Conservation (phyloP, 768 basidiomycete genomes). For the Mycena galericulata region DNA sequence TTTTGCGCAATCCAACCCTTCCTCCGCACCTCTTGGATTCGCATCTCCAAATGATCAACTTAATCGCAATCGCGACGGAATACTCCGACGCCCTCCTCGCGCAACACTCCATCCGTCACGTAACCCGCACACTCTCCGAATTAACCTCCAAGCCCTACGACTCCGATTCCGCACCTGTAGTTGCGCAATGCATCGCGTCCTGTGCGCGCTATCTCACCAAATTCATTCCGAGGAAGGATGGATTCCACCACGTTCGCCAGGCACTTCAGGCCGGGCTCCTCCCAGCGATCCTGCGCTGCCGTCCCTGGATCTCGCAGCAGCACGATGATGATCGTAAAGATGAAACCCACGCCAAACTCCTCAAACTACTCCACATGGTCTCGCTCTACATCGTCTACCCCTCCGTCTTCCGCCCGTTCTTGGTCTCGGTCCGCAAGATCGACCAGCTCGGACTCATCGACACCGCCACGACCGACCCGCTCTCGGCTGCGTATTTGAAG, state of each 20-base stretch:
- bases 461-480: not conserved
- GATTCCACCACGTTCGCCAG: not conserved
- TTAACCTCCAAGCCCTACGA: not conserved
- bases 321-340: no score
- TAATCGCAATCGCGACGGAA: not conserved
- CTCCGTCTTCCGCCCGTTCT: slow-evolving; percentile 9
- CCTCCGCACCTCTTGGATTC: no score
- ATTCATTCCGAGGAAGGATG: not conserved
- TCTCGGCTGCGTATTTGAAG: not conserved
- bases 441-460: not conserved
- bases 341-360: not conserved
- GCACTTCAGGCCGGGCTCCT: slow-evolving; percentile 5
- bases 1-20: not conserved
- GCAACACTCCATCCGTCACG: slow-evolving; percentile 5
- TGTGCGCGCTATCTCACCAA: not conserved
- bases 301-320: not conserved
- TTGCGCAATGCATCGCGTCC: not conserved
- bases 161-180: not conserved
- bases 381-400: slow-evolving; percentile 17
- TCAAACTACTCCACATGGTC: not conserved
- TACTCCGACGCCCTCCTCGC: not conserved
- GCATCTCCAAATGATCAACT: not conserved
- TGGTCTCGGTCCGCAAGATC: not conserved
- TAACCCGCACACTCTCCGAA: not conserved
- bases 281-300: not conserved